Conservation (phyloP, 1,284 basidiomycete genomes). For the Thelephora terrestris region DNA sequence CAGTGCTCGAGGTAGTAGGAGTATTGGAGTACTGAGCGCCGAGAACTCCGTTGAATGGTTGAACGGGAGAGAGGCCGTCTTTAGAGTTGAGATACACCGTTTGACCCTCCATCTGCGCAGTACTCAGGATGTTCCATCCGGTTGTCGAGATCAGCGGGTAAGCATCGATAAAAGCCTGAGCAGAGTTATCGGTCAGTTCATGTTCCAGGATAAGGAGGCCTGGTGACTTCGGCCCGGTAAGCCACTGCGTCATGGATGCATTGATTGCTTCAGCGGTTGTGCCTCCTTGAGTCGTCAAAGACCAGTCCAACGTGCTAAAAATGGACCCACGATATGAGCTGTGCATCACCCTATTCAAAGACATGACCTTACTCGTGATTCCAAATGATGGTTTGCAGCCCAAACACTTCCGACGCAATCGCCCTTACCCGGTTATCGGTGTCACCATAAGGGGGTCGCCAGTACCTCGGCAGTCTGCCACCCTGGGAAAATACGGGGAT, state of each 20-base stretch:
- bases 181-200: constrained; percentile 56
- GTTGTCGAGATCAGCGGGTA: constrained; percentile 55
- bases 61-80: constrained; percentile 15
- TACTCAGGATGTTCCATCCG: constrained; percentile 56
- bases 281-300: constrained; percentile 27
- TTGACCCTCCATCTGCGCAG: constrained; percentile 38
- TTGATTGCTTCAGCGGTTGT: constrained; percentile 37
- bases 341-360: not conserved
- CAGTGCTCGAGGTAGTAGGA: constrained; percentile 1
- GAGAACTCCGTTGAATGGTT: constrained; percentile 9
- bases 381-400: constrained; percentile 65
- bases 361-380: constrained; percentile 55
- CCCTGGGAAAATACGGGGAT: constrained; percentile 22
- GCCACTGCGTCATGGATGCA: constrained; percentile 41
- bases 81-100: constrained; percentile 48
- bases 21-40: constrained; percentile 1
- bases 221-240: constrained; percentile 53
- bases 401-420: constrained; percentile 66
- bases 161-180: constrained; percentile 59
- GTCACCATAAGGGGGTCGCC: constrained; percentile 76
- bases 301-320: constrained; percentile 60
- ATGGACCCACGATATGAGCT: not conserved
- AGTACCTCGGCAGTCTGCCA: constrained; percentile 60
- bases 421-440: constrained; percentile 63
- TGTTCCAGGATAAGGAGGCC: constrained; percentile 82